These are phyloP conservation scores for Cryoendolithus antarcticus DNA, from an alignment of 2,329 filamentous ascomycete genomes.

Conservation along the genomic window DNA sequence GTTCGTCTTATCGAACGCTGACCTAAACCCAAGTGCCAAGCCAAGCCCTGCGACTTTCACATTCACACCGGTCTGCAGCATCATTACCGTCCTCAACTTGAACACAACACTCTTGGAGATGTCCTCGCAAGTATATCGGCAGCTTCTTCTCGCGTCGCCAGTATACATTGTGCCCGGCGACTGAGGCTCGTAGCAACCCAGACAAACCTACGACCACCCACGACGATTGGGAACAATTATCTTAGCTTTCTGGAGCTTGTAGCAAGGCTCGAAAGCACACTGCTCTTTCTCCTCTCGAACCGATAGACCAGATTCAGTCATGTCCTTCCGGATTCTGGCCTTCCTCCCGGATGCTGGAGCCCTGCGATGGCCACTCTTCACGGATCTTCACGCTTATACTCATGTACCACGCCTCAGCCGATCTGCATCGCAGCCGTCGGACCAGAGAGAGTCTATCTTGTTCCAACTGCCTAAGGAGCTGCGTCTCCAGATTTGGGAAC, in stretches of 20 bases:
- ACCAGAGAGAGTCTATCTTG: constrained; percentile 3
- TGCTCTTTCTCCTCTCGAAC: background rate
- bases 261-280: background rate
- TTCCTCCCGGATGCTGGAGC: background rate
- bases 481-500: constrained; percentile 11
- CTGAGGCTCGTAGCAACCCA: too few species aligned
- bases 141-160: too few species aligned
- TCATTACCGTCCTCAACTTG: too few species aligned
- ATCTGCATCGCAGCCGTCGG: background rate
- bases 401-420: background rate
- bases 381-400: background rate
- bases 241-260: background rate
- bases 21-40: background rate
- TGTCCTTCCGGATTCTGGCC: constrained; percentile 1
- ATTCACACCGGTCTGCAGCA: too few species aligned
- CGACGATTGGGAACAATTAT: background rate
- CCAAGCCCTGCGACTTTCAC: background rate
- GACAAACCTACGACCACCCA: too few species aligned
- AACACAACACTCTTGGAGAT: too few species aligned
- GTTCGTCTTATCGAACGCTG: background rate
- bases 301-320: background rate
- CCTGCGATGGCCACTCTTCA: constrained; percentile 1
- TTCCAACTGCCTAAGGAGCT: constrained; percentile 14
- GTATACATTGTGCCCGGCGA: too few species aligned
- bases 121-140: too few species aligned